Base-by-base conservation (phyloP, 2,329 filamentous ascomycete genomes). In the Xylaria sp. region DNA sequence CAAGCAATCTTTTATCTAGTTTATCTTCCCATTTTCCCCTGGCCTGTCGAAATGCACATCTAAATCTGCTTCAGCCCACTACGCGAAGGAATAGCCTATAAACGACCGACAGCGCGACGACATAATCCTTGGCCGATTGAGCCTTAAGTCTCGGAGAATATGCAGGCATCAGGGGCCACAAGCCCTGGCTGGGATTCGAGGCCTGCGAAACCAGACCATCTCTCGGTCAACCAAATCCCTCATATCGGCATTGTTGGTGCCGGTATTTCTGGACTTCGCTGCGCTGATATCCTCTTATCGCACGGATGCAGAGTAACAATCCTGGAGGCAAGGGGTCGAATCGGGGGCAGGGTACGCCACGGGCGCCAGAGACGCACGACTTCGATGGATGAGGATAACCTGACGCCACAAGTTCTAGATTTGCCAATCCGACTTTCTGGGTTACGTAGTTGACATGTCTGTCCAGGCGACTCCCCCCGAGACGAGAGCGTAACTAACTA, bases 181-280 rank as follows among this genome's bases (percentile, higher is more conserved):
- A 36, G 33, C 10, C 33, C 33, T 36, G 10, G 33, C 8, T 7
- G 33, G 33, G 33, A 36, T 13, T 18, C 18, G 54, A 52, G 4
- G 20, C 18, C 31, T 13, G n/a, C 3, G 13, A 23, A 33, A 57
- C 62, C 31, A 55, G 52, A 20, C 67, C 67, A 18, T 71, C 71
- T 28, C 28, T 28, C 28, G 3, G 28, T 28, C 28, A 28, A 28
- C 28, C 28, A 28, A 4, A 3, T 28, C 28, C 28, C 28, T 28
- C 28, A 28, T 59, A 79, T 89, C 25, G 82, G 86, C 54, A 80
- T 90, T 48, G 80, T 90, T 2, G 88, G 87, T 15, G 87, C 86
- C 28, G 88, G 88, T 6, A 81, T 89, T 36, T 83, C 86, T 15
- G 88, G 87, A 1, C 79, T 89, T 60, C 81, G 86, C 68, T 88